Evolutionary conservation across 129 eudicot genomes (phyloP).

Genomic region (Daucus carota): DNA sequence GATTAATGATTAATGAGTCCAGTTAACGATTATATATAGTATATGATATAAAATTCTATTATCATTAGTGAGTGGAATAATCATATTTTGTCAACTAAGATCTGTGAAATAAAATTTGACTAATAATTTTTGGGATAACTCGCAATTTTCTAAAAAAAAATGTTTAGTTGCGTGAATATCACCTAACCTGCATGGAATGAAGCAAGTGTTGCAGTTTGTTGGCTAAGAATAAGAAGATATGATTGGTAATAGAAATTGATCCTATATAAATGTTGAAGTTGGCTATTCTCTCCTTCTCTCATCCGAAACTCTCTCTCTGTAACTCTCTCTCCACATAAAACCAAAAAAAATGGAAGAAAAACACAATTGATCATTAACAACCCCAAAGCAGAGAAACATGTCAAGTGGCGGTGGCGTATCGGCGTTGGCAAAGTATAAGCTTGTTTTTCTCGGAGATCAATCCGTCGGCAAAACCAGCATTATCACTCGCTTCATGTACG

Average conservation of each 20-base stretch:
- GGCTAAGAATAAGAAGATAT: neutral
- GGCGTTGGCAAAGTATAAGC: neutral
- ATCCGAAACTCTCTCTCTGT: constrained; percentile 1
- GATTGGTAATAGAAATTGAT: neutral
- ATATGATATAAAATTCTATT: no score
- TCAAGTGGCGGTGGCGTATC: neutral
- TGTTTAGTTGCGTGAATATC: no score
- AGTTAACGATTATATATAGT: no score
- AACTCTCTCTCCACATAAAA: neutral
- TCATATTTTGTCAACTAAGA: no score
- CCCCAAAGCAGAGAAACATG: neutral
- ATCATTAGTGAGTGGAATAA: no score
- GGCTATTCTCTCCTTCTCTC: neutral
- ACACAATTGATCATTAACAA: neutral
- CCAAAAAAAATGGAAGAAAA: neutral
- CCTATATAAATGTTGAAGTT: neutral
- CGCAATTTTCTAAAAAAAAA: no score
- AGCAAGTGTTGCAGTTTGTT: neutral
- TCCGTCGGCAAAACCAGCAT: neutral
- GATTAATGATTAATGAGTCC: no score
- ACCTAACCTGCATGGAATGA: no score
- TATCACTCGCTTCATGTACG: constrained; percentile 4
- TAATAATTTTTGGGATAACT: no score
- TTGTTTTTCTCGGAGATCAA: neutral
- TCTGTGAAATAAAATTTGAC: no score